These are phyloP conservation scores for Neofusicoccum laricinum DNA, from an alignment of 2,329 filamentous ascomycete species.

Conservation along the genomic window DNA sequence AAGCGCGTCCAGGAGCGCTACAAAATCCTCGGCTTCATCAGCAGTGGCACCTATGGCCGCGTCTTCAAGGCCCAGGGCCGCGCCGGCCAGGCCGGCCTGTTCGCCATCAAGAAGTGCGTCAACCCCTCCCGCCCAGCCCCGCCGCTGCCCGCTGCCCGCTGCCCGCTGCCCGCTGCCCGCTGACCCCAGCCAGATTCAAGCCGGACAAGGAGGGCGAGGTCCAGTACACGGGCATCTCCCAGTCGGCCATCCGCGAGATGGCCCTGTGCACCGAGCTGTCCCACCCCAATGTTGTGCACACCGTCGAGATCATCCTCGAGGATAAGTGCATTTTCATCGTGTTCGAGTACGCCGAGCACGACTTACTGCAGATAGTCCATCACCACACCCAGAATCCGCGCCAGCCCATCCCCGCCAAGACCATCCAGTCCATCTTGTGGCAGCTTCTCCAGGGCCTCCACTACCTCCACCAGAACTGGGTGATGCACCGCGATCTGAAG, in stretches of 20 bases:
- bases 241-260: constrained; percentile 97
- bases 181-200: constrained; percentile 62
- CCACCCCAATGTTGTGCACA: constrained; percentile 83
- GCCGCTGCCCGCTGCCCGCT: neutral
- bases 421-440: constrained; percentile 91
- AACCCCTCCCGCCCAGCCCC: too few relatives aligned
- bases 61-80: constrained; percentile 92
- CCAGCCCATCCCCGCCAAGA: constrained; percentile 81
- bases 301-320: constrained; percentile 94
- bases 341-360: constrained; percentile 97
- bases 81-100: constrained; percentile 72
- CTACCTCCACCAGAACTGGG: constrained; percentile 95
- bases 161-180: neutral
- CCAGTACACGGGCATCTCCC: constrained; percentile 95
- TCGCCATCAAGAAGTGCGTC: constrained; percentile 91
- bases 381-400: constrained; percentile 89
- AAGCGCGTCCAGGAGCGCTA: constrained; percentile 90
- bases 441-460: constrained; percentile 92
- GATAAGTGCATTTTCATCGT: constrained; percentile 99
- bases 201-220: constrained; percentile 98
- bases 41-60: constrained; percentile 93
- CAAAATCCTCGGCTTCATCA: constrained; percentile 97
- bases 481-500: constrained; percentile 93
- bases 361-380: constrained; percentile 95
- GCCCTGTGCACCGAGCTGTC: constrained; percentile 88